phyloP scores from a whole-genome alignment of 768 basidiomycete species.

The Dentipellis fragilis region DNA sequence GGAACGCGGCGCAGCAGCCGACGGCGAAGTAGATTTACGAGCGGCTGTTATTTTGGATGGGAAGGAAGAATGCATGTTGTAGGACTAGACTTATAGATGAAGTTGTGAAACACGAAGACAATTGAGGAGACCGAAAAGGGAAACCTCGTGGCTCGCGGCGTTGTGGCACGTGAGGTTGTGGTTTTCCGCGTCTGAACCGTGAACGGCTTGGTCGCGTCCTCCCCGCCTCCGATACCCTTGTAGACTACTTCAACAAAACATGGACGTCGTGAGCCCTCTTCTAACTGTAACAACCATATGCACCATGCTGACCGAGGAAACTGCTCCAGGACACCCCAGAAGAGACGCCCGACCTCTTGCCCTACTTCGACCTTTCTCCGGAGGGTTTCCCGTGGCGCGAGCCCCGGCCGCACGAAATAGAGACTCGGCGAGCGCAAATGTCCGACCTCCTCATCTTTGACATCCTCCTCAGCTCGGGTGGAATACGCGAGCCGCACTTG shows the following conservation, averaged over 20 bases:
- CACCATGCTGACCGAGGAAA: neutral
- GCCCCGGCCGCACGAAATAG: constrained; percentile 45
- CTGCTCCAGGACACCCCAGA: constrained; percentile 5
- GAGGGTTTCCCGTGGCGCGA: constrained; percentile 51
- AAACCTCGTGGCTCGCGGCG: neutral
- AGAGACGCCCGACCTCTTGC: constrained; percentile 3
- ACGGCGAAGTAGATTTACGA: constrained; percentile 37
- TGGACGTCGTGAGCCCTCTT: neutral
- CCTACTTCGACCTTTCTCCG: constrained; percentile 41
- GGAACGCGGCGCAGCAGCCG: constrained; percentile 48
- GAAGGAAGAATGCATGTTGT: neutral
- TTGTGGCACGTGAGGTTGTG: constrained; percentile 1
- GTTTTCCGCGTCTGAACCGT: neutral
- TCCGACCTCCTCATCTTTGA: constrained; percentile 64
- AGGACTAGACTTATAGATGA: neutral
- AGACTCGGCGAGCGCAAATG: constrained; percentile 49
- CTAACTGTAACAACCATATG: neutral
- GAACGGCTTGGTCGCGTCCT: neutral
- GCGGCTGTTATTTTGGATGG: neutral
- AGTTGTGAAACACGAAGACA: neutral
- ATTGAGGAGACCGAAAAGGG: neutral
- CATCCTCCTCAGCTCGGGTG: constrained; percentile 56
- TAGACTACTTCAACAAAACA: neutral
- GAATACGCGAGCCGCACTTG: constrained; percentile 45
- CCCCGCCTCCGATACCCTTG: neutral